Evolutionary conservation across 148 eudicot genomes (phyloP), one percentile per base, ranked within the genome.

Genomic region (Vaccinium darrowii): DNA sequence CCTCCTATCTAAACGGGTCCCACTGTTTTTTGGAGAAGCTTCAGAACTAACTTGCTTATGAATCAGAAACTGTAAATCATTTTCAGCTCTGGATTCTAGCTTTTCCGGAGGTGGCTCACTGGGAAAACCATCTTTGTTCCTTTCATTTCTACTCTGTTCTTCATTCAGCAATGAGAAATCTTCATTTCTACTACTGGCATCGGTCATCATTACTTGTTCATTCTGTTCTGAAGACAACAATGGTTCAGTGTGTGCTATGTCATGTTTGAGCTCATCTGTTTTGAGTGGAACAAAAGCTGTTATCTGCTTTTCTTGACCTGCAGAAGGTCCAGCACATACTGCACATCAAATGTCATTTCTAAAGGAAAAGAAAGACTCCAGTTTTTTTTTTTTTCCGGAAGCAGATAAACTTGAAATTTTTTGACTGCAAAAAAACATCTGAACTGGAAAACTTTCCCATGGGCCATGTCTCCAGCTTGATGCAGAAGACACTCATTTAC

Each of bases 21-120:
- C 86, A 78, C 85, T 65, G 25, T 74, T 76, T 51, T 77, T 79
- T 19, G 90, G 89, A 85, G 89, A 81, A 63, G 76, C 82, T 76
- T 85, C 84, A 54, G 82, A 72, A 80, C 79, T 51, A 6, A 82
- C 82, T 30, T 83, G 81, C 71, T 84, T 83, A 83, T 51, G 76
- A 75, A 56, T 47, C n/a, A 51, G 83, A 73, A 72, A 81, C 23
- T 4, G 86, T 25, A 87, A 78, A 58, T 90, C 86, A 81, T 90
- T 93, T 82, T 91, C 93, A 53, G 89, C 90, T 9, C 84, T 83
- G 71, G 18, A 90, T 84, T 89, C 95, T 8, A 88, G 51, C 74
- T 82, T 86, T 52, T 83, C 88, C 25, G 62, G 81, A 84, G 85
- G 78, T 33, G 71, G 75, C 50, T 52, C 83, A 75, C 52, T 51